Conservation (phyloP, 225 moss, liverwort and hornwort genomes). For the Antitrichia curtipendula region DNA sequence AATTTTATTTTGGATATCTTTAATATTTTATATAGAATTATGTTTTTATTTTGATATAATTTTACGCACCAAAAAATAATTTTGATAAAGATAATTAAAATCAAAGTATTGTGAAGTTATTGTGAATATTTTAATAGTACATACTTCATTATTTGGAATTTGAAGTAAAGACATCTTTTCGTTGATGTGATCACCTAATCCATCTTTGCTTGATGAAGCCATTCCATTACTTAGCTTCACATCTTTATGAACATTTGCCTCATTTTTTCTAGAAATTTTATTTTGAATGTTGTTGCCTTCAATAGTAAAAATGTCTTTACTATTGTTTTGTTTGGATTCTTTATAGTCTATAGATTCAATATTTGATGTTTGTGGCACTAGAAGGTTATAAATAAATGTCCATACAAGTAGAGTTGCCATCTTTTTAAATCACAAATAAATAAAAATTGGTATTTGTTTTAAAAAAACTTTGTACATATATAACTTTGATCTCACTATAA, state of each 20-base stretch:
- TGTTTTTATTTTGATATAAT: background rate
- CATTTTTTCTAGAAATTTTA: background rate
- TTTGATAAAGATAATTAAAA: background rate
- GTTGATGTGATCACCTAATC: background rate
- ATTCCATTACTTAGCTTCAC: background rate
- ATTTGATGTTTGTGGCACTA: background rate
- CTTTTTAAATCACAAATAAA: background rate
- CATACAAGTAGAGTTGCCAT: slow-evolving; percentile 16
- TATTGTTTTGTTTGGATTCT: background rate
- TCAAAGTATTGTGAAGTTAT: background rate
- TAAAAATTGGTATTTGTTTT: background rate
- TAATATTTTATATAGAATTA: background rate
- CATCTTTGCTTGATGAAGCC: background rate
- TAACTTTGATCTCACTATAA: background rate
- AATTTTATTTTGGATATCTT: background rate
- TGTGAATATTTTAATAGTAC: background rate
- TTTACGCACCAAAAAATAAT: background rate
- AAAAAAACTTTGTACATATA: no score
- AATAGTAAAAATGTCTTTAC: no score
- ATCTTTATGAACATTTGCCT: background rate
- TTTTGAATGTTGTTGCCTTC: background rate
- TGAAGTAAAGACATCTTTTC: background rate
- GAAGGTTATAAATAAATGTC: slow-evolving; percentile 6
- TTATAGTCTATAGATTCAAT: background rate
- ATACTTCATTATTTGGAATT: background rate